Evolutionary conservation across 495 filamentous ascomycete genomes (phyloP).

Genomic region (Recurvomyces mirabilis): DNA sequence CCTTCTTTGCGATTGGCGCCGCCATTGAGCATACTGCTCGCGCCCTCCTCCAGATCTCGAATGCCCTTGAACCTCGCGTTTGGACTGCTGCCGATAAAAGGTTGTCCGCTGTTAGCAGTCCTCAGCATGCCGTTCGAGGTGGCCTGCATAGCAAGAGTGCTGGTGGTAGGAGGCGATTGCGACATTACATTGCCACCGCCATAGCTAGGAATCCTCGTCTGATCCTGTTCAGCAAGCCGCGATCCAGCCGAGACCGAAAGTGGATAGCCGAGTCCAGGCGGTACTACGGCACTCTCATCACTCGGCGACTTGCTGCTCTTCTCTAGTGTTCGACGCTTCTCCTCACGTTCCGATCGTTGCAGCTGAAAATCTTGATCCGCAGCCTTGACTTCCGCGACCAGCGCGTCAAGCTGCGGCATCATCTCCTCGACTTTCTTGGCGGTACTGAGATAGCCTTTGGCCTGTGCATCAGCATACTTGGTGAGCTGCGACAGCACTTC

Average conservation of each 20-base stretch:
- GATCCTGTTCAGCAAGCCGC: conserved; percentile 7
- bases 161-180: conserved; percentile 16
- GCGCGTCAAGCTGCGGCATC: conserved; percentile 83
- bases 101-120: neutral
- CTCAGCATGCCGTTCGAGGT: conserved; percentile 4
- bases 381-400: conserved; percentile 76
- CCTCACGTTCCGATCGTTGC: conserved; percentile 82
- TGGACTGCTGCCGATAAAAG: conserved; percentile 27
- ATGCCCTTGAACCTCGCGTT: conserved; percentile 70
- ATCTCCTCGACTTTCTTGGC: conserved; percentile 80
- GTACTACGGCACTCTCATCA: conserved; percentile 13
- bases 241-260: conserved; percentile 7
- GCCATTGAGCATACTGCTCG: conserved; percentile 33
- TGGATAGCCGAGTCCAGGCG: conserved; percentile 6
- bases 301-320: conserved; percentile 59
- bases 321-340: conserved; percentile 78
- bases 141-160: conserved; percentile 7
- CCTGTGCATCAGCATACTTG: conserved; percentile 85
- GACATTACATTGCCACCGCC: conserved; percentile 1
- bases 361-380: conserved; percentile 95
- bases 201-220: conserved; percentile 1
- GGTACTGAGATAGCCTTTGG: conserved; percentile 66
- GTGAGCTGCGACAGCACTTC: conserved; percentile 93
- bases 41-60: conserved; percentile 67
- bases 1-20: conserved; percentile 74